Evolutionary conservation across 208 protist species (phyloP), one percentile per base, ranked within the genome.

Genomic region (Endotrypanum monterogeii): DNA sequence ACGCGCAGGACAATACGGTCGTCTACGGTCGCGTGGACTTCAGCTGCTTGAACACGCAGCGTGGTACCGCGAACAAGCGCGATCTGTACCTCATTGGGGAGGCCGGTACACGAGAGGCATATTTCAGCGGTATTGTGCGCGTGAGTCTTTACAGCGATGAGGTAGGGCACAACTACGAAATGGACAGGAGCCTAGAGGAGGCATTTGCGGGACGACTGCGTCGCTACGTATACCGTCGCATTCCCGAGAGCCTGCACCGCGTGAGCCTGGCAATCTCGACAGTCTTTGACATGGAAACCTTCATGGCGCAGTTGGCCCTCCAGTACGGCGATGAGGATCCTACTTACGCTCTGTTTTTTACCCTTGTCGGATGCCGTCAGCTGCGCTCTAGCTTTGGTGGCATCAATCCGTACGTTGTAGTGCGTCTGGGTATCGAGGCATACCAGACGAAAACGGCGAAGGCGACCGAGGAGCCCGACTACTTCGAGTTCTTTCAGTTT

Each of bases 401-500:
- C 65, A 84, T 91, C 50, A 87, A 84, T 77, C 87, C 90, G 9
- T 93, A 94, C 75, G 90, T 94, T 23, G 85, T 94, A 3, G 90
- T 85, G 54, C 83, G 87, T 48, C 80, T 92, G 60, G 92, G 87
- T 56, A 85, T 94, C 52, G 86, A 89, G 52, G 66, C 83, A 4
- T 92, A 90, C 70, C 80, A 89, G 50, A 96, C 92, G 11, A 90
- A 83, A 67, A 78, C 80, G 41, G 87, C 92, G 54, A 87, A 85
- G 78, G 77, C 89, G 55, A 88, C 58, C 66, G 82, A 74, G 32
- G 89, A 94, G 80, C 88, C 90, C 1, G 90, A 96, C 73, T 96
- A 88, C 73, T 95, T 93, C 73, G 87, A 96, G 69, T 93, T 85
- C 63, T 91, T 85, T 75, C 86, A 94, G 76, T 96, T 96, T 71